phyloP scores from a whole-genome alignment of 164 flowering plant species.

The Annona cherimola region DNA sequence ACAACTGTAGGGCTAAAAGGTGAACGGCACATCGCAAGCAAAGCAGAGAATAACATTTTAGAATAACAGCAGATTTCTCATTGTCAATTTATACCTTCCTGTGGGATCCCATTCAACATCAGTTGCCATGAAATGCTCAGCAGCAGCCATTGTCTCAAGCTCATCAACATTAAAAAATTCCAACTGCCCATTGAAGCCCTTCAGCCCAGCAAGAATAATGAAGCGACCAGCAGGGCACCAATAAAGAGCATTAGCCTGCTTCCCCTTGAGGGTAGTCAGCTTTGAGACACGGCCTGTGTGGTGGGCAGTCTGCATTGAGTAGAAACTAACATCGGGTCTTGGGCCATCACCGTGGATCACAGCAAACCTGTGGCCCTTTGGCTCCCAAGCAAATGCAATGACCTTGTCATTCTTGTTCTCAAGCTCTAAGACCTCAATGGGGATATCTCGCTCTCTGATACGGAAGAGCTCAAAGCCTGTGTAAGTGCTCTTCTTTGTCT shows the following conservation, averaged over 20 bases:
- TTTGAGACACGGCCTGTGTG: constrained; percentile 68
- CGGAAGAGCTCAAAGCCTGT: constrained; percentile 98
- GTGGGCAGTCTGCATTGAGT: constrained; percentile 48
- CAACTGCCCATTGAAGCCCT: constrained; percentile 84
- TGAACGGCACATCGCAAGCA: background rate
- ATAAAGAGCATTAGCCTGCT: constrained; percentile 93
- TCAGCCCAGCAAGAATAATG: constrained; percentile 83
- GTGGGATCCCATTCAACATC: constrained; percentile 99
- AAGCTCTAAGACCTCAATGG: constrained; percentile 95
- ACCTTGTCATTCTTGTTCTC: constrained; percentile 97
- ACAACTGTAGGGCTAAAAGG: background rate
- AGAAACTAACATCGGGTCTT: constrained; percentile 71
- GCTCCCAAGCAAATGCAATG: constrained; percentile 99
- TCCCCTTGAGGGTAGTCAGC: constrained; percentile 82
- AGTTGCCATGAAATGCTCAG: constrained; percentile 95
- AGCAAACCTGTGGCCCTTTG: constrained; percentile 96
- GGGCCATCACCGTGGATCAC: constrained; percentile 92
- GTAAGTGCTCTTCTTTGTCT: constrained; percentile 93
- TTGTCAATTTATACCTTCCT: constrained; percentile 62
- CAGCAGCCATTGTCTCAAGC: constrained; percentile 91
- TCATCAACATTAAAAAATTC: constrained; percentile 96
- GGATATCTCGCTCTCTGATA: constrained; percentile 86
- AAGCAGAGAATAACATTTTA: background rate
- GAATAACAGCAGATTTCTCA: constrained; percentile 29
- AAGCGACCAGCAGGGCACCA: constrained; percentile 93